Evolutionary conservation across 148 eudicot genomes (phyloP).

Genomic region (Cornus florida): DNA sequence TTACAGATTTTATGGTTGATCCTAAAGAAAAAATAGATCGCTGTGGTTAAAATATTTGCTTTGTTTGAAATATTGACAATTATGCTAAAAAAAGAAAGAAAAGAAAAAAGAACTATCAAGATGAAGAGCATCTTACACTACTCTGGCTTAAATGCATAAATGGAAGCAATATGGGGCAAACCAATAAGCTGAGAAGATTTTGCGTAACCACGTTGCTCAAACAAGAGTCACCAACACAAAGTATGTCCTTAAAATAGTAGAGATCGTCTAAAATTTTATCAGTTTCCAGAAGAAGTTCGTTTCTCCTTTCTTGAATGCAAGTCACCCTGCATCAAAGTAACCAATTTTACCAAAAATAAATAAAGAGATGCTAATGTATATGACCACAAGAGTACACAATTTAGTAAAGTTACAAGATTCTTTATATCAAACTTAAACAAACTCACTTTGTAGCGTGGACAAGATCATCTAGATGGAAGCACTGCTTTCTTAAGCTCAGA

Average conservation of each 20-base stretch:
- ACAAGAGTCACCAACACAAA: constrained; percentile 37
- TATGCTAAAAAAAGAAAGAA: not conserved
- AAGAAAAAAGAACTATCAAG: not conserved
- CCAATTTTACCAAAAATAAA: constrained; percentile 7
- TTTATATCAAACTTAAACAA: not conserved
- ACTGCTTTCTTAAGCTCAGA: constrained; percentile 38
- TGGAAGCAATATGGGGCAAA: constrained; percentile 44
- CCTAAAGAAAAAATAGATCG: not conserved
- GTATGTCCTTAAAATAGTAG: constrained; percentile 49
- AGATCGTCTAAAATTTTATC: constrained; percentile 49
- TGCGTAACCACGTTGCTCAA: constrained; percentile 35
- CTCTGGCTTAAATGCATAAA: constrained; percentile 34
- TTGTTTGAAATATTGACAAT: not conserved
- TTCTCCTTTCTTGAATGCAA: constrained; percentile 28
- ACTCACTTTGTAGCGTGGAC: constrained; percentile 29
- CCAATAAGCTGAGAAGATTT: constrained; percentile 49
- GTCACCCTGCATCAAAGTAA: constrained; percentile 34
- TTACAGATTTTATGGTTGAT: not conserved
- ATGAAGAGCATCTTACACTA: constrained; percentile 35
- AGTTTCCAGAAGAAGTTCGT: constrained; percentile 22
- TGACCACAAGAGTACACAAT: not conserved
- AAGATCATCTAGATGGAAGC: constrained; percentile 37
- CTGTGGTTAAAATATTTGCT: not conserved
- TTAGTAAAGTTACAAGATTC: constrained; percentile 6
- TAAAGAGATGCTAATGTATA: not conserved